Conservation (phyloP, 2,329 filamentous ascomycete species). For the Gliomastix tumulicola region DNA sequence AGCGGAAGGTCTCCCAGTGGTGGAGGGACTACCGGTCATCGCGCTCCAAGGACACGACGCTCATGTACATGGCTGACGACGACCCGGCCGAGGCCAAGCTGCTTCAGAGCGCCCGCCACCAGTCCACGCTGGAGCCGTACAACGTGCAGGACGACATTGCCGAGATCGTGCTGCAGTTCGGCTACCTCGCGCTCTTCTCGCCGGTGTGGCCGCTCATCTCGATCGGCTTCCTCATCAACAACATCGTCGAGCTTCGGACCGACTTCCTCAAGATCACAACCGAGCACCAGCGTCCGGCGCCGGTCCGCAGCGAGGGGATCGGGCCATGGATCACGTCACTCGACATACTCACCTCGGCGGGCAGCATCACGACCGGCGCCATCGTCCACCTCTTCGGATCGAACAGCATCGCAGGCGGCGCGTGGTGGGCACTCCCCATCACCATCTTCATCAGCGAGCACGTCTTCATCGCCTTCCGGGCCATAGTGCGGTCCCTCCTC, state of each 20-base stretch:
- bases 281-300: slow-evolving; percentile 65
- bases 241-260: slow-evolving; percentile 70
- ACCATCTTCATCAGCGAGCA: slow-evolving; percentile 70
- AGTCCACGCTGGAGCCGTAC: slow-evolving; percentile 62
- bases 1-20: slow-evolving; percentile 47
- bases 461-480: slow-evolving; percentile 56
- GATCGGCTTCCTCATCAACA: slow-evolving; percentile 66
- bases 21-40: slow-evolving; percentile 27
- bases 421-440: slow-evolving; percentile 59
- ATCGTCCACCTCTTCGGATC: slow-evolving; percentile 66
- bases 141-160: slow-evolving; percentile 67
- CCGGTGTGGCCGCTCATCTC: slow-evolving; percentile 71
- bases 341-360: slow-evolving; percentile 63
- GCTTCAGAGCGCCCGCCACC: slow-evolving; percentile 55
- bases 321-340: slow-evolving; percentile 66
- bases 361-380: slow-evolving; percentile 64
- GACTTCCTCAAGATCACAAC: slow-evolving; percentile 72
- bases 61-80: slow-evolving; percentile 44
- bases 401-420: slow-evolving; percentile 46
- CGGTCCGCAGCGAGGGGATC: slow-evolving; percentile 64
- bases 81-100: slow-evolving; percentile 57
- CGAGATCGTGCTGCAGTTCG: slow-evolving; percentile 69
- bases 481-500: slow-evolving; percentile 25
- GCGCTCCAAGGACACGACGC: slow-evolving; percentile 29
- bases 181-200: slow-evolving; percentile 66